Percentiles rank a stretch among this genome's conserved stretches.
These are phyloP conservation scores for Neckera pumila DNA, from an alignment of 225 moss, liverwort and hornwort genomes.

Conservation along the genomic window DNA sequence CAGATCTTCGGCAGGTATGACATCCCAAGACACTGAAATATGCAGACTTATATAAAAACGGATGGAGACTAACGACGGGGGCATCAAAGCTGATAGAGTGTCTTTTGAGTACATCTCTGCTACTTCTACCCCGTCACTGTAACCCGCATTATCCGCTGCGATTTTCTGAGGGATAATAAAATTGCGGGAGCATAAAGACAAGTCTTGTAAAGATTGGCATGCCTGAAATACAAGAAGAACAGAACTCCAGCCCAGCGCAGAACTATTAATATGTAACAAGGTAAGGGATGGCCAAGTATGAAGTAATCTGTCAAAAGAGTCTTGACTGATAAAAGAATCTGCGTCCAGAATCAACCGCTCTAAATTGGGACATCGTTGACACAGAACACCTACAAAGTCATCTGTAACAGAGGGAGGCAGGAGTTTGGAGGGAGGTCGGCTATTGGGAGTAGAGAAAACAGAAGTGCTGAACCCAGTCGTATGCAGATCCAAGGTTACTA, in stretches of 20 bases:
- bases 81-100: conserved; percentile 39
- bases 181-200: conserved; percentile 66
- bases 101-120: conserved; percentile 22
- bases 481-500: conserved; percentile 57
- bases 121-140: conserved; percentile 26
- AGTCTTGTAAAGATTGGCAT: conserved; percentile 56
- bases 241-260: conserved; percentile 65
- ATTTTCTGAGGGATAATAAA: conserved; percentile 10
- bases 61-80: conserved; percentile 52
- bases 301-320: conserved; percentile 37
- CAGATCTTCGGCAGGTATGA: conserved; percentile 40
- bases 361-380: conserved; percentile 43
- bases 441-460: conserved; percentile 9
- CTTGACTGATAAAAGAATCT: conserved; percentile 29
- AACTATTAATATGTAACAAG: conserved; percentile 60
- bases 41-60: conserved; percentile 48
- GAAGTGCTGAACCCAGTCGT: conserved; percentile 9
- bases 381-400: conserved; percentile 27
- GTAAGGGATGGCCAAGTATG: conserved; percentile 54
- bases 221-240: conserved; percentile 44
- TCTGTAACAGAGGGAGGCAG: conserved; percentile 34
- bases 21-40: conserved; percentile 41
- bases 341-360: conserved; percentile 49
- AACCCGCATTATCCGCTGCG: conserved; percentile 17
- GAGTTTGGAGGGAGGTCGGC: background rate